These are phyloP conservation scores for Chrysosporium keratinophilum DNA, from an alignment of 2,329 filamentous ascomycete genomes.

Conservation along the genomic window DNA sequence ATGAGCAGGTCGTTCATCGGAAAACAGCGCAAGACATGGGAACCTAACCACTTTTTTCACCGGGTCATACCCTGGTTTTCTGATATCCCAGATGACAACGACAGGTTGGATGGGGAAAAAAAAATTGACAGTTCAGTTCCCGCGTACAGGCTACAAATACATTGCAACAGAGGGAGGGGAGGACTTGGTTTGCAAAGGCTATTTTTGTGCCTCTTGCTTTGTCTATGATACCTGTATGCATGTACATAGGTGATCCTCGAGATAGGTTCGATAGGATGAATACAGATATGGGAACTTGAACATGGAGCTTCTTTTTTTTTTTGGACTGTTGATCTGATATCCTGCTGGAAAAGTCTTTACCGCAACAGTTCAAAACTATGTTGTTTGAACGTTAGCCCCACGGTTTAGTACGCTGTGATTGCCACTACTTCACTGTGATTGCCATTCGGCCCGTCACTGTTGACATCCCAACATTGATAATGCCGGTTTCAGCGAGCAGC, in stretches of 20 bases:
- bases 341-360: too few relatives aligned
- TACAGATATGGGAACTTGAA: constrained; percentile 7
- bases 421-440: too few relatives aligned
- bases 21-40: not conserved
- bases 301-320: not conserved
- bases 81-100: not conserved
- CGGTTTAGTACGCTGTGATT: too few relatives aligned
- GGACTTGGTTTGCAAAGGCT: not conserved
- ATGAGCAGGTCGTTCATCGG: too few relatives aligned
- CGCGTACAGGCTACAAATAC: not conserved
- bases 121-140: not conserved
- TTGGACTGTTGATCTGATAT: too few relatives aligned
- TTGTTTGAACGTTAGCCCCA: too few relatives aligned
- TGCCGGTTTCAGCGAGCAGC: too few relatives aligned
- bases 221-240: constrained; percentile 1
- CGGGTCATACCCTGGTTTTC: not conserved
- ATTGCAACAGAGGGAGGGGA: not conserved
- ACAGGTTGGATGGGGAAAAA: not conserved
- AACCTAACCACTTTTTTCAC: too few relatives aligned
- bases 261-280: constrained; percentile 3
- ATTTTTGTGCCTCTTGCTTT: not conserved
- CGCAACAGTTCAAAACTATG: too few relatives aligned
- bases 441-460: too few relatives aligned
- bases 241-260: not conserved
- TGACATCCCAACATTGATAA: too few relatives aligned